Percentiles rank a stretch among this genome's conserved stretches.
These are phyloP conservation scores for Malus sylvestris DNA, from an alignment of 306 rosid species.

Conservation along the genomic window DNA sequence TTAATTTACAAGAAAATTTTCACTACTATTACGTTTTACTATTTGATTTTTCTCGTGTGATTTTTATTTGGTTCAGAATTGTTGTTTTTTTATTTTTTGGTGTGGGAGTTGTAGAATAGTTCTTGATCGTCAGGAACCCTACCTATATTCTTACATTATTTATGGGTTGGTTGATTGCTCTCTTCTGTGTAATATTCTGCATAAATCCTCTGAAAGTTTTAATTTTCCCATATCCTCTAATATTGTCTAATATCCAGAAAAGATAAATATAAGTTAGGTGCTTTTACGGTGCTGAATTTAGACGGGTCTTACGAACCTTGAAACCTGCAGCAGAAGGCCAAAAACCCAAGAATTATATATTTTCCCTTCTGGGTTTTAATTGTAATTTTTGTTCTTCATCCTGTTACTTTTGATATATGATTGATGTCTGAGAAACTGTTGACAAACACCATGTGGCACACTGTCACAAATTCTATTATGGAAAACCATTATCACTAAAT, in stretches of 20 bases:
- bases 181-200: background rate
- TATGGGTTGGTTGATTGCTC: background rate
- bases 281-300: background rate
- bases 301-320: background rate
- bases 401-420: background rate
- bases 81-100: background rate
- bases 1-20: background rate
- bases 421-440: background rate
- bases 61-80: background rate
- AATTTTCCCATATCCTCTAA: no score
- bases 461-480: background rate
- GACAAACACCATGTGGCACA: background rate
- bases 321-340: background rate
- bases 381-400: background rate
- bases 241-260: background rate
- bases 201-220: background rate
- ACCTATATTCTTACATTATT: background rate
- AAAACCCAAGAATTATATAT: background rate
- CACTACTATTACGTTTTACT: background rate
- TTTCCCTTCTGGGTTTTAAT: background rate
- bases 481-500: background rate
- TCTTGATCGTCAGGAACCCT: background rate
- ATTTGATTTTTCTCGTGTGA: background rate
- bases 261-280: background rate
- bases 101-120: background rate